Conservation (phyloP, 257 asterid species). For the Cinchona pubescens region DNA sequence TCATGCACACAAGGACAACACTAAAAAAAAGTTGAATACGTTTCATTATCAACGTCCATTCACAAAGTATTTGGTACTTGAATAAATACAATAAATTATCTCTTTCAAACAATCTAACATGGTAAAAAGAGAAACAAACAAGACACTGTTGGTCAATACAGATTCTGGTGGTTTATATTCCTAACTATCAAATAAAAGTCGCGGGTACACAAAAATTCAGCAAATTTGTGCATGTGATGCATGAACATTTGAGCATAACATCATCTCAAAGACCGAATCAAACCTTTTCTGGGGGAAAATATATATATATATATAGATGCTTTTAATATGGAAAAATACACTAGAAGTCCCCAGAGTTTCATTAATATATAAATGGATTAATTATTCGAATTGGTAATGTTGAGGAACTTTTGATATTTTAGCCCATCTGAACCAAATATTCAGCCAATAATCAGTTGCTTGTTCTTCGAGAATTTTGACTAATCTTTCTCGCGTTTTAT, state of each 20-base stretch:
- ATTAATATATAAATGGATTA: neutral
- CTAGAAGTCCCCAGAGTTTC: neutral
- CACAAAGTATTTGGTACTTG: neutral
- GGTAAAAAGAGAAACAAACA: neutral
- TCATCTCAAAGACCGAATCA: neutral
- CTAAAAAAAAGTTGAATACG: neutral
- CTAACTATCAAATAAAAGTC: neutral
- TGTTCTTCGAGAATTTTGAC: slow-evolving; percentile 18
- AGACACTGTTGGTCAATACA: neutral
- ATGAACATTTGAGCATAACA: neutral
- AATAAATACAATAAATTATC: too few relatives aligned
- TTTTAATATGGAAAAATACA: neutral
- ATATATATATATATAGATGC: too few relatives aligned
- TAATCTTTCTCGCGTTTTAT: neutral
- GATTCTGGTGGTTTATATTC: neutral
- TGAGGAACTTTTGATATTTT: neutral
- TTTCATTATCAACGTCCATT: neutral
- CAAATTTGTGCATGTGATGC: slow-evolving; percentile 20
- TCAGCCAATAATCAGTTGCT: slow-evolving; percentile 3
- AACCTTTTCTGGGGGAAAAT: neutral
- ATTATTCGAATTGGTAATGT: neutral
- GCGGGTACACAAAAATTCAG: slow-evolving; percentile 18
- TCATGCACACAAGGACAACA: neutral
- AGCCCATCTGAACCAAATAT: neutral
- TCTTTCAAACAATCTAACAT: too few relatives aligned